Base-by-base conservation (phyloP, 495 filamentous ascomycete genomes). In the Cercophora samala region DNA sequence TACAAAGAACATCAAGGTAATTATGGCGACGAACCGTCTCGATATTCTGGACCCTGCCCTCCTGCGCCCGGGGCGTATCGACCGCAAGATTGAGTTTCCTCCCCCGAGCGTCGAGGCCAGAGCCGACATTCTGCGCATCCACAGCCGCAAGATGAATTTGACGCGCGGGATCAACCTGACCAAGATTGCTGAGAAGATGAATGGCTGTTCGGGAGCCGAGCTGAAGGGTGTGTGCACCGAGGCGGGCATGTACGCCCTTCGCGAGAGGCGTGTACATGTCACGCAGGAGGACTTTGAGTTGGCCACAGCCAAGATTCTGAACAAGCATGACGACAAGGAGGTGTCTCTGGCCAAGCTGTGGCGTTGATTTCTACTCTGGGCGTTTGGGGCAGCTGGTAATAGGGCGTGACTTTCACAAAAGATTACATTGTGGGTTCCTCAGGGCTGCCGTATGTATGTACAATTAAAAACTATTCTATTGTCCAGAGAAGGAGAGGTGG, bases 121-220 rank as follows among this genome's bases (percentile, higher is more conserved):
- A 78, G 95, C 95, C 68, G 96, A 99, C 79, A 99, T 99, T 79
- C 83, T 99, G 70, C 88, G 96, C 63, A 99, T 99, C 75, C 95
- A 99, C 80, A 93, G 89, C 62, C 86, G 95, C 64, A 95, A 90
- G 74, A 99, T 99, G 95, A 99, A 99, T 81, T 81, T 99, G 72
- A 99, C 95, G 21, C 86, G 95, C 63, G 95, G 95, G 37, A 99
- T 99, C 83, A 96, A 99, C 78, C 83, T 99, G 65, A 93, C 86
- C 68, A 99, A 99, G 86, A 97, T 98, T 72, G 95, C 95, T 22
- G 95, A 98, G 85, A 97, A 97, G 84, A 99, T 99, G 95, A 97
- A 97, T 74, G 95, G 95, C 65, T 98, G 96, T 78, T 96, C 92
- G 17, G 95, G 95, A 25, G 95, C 95, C 53, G 95, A 99, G 80